Evolutionary conservation across 2,329 filamentous ascomycete genomes (phyloP).

Genomic region (Diaporthe caulivora): DNA sequence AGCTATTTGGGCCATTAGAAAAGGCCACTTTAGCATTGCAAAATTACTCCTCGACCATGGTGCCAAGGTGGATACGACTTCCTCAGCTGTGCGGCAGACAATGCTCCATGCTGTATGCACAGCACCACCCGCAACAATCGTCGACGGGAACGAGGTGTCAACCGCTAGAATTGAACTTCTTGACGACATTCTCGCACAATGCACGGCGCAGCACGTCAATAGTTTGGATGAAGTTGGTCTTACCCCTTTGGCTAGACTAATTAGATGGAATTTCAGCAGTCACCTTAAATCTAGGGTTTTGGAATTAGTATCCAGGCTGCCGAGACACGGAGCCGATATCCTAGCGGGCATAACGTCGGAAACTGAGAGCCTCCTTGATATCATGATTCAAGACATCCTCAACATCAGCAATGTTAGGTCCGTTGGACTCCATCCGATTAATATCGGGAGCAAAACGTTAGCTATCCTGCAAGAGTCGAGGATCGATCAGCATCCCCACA

Average conservation of each 20-base stretch:
- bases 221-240: background rate
- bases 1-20: background rate
- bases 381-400: background rate
- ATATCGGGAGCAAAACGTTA: background rate
- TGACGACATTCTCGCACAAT: background rate
- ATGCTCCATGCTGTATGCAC: background rate
- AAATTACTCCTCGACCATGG: background rate
- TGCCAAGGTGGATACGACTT: background rate
- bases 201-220: background rate
- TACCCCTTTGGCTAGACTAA: background rate
- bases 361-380: background rate
- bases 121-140: background rate
- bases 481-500: background rate
- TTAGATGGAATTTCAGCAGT: background rate
- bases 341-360: background rate
- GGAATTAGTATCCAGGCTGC: background rate
- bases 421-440: rapidly evolving
- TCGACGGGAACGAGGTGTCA: too few species aligned
- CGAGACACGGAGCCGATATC: background rate
- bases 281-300: background rate
- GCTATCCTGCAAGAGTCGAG: background rate
- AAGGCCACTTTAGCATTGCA: background rate
- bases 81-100: background rate
- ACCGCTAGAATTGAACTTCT: background rate
- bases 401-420: too few species aligned